Percentiles rank a stretch among this genome's conserved stretches.
phyloP scores from a whole-genome alignment of 108 stramenopile species.

The Skeletonema menzelii region DNA sequence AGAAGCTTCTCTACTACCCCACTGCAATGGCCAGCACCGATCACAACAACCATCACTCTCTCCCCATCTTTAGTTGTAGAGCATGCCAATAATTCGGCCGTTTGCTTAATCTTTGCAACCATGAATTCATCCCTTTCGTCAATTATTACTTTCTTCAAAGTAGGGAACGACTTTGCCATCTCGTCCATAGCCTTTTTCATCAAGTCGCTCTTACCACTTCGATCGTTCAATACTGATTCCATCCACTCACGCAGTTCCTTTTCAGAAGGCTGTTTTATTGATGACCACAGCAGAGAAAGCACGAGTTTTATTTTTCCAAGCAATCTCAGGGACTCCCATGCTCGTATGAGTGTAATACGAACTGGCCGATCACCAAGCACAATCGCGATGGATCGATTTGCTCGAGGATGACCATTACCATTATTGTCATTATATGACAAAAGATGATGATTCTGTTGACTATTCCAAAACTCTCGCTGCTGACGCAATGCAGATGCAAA shows the following conservation, averaged over 20 bases:
- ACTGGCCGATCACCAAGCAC: conserved; percentile 85
- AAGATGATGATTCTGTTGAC: neutral
- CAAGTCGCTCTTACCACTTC: conserved; percentile 62
- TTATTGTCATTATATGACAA: neutral
- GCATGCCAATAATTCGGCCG: conserved; percentile 32
- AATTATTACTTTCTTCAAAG: conserved; percentile 69
- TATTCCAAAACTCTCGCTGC: conserved; percentile 35
- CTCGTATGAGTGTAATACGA: conserved; percentile 59
- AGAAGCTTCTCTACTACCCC: conserved; percentile 56
- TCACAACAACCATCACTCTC: conserved; percentile 68
- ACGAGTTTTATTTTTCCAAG: conserved; percentile 76
- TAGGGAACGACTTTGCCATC: conserved; percentile 67
- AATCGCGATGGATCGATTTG: conserved; percentile 40
- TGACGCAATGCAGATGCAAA: conserved; percentile 47
- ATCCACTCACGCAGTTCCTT: conserved; percentile 84
- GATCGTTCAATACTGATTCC: conserved; percentile 62
- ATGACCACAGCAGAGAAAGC: conserved; percentile 64
- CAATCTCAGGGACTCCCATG: conserved; percentile 66
- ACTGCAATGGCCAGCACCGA: conserved; percentile 84
- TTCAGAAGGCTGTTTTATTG: conserved; percentile 64
- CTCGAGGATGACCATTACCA: conserved; percentile 2
- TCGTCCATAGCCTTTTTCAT: conserved; percentile 80
- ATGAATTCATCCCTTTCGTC: conserved; percentile 84
- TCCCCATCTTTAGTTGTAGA: conserved; percentile 19
- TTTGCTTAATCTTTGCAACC: conserved; percentile 78